These are phyloP conservation scores for Ampelomyces quisqualis DNA, from an alignment of 2,329 filamentous ascomycete genomes.

Conservation along the genomic window DNA sequence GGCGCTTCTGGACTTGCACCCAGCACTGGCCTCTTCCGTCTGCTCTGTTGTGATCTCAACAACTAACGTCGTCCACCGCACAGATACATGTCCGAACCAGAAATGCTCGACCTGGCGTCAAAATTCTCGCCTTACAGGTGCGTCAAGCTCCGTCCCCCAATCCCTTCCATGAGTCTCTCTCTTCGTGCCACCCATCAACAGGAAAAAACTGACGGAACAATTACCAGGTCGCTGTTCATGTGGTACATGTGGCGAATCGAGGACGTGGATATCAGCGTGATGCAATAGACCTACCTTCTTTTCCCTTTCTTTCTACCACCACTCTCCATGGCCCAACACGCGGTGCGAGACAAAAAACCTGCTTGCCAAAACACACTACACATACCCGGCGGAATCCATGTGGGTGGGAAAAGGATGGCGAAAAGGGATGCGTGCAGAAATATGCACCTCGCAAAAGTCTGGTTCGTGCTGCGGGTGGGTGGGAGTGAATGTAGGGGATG, in stretches of 20 bases:
- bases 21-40: neutral
- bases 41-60: neutral
- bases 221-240: constrained; percentile 79
- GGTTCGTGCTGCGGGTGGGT: neutral
- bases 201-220: neutral
- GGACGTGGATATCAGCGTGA: constrained; percentile 68
- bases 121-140: constrained; percentile 79
- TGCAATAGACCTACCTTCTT: constrained; percentile 29
- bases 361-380: too few species aligned
- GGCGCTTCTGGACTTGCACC: constrained; percentile 14
- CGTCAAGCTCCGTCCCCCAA: constrained; percentile 25
- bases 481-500: constrained; percentile 6
- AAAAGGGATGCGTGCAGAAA: neutral
- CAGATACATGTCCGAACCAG: constrained; percentile 83
- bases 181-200: constrained; percentile 2
- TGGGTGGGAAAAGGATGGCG: too few species aligned
- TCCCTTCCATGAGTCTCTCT: too few species aligned
- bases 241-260: constrained; percentile 97
- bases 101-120: constrained; percentile 82
- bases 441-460: neutral
- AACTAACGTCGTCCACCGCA: neutral
- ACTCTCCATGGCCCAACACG: too few species aligned
- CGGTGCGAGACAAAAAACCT: too few species aligned
- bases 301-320: too few species aligned
- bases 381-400: too few species aligned